Conservation (phyloP, 75 land plant genomes). For the Selaginella tamariscina region DNA sequence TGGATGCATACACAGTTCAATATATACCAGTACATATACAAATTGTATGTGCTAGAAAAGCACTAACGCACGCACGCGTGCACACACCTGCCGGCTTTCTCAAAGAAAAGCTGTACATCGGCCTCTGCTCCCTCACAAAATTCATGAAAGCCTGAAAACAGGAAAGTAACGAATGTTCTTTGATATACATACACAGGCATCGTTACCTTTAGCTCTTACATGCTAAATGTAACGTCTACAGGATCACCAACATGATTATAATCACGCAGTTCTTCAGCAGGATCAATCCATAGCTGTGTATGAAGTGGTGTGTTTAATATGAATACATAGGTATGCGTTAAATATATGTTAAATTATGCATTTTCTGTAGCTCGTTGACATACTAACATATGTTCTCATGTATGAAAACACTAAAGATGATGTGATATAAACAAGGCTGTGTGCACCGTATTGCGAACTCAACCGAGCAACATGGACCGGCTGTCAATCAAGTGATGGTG, state of each 20-base stretch:
- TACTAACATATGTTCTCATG: no score
- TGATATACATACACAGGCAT: background rate
- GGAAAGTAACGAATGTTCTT: constrained; percentile 3
- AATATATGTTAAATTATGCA: no score
- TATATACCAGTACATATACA: no score
- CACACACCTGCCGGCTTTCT: constrained; percentile 97
- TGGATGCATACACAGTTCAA: no score
- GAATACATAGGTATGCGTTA: background rate
- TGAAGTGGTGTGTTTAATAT: constrained; percentile 46
- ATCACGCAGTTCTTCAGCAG: constrained; percentile 80
- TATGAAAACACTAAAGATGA: no score
- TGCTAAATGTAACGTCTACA: constrained; percentile 91
- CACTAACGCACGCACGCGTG: no score
- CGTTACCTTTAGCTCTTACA: constrained; percentile 84
- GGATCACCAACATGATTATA: constrained; percentile 71
- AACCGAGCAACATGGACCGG: constrained; percentile 49
- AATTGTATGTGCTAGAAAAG: no score
- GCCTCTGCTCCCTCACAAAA: constrained; percentile 92
- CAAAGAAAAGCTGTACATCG: constrained; percentile 80
- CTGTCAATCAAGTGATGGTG: constrained; percentile 40
- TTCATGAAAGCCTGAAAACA: constrained; percentile 72
- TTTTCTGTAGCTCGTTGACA: no score
- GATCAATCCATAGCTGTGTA: constrained; percentile 98
- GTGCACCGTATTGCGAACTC: constrained; percentile 75
- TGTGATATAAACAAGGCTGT: no score